Evolutionary conservation across 495 filamentous ascomycete species (phyloP), one percentile per base, ranked within the genome.

Genomic region (Ramalina peruviana): DNA sequence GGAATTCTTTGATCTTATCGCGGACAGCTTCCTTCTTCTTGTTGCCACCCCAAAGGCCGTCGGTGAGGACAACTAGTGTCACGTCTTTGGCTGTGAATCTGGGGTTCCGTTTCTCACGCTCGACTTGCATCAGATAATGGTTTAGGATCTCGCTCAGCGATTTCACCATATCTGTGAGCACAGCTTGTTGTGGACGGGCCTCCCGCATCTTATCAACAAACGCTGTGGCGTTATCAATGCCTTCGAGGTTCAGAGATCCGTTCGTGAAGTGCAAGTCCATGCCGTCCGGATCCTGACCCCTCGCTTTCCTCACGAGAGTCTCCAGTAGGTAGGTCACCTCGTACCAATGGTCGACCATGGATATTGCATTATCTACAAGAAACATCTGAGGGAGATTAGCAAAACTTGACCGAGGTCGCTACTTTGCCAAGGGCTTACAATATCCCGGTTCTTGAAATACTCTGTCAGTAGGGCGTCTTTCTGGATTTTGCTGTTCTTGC

Each of bases 341-440:
- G 20, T 54, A 17, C 53, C 53, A 55, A 23, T 44, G 47, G 4
- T 40, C 12, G 13, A 43, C 23, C 60, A 62, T 62, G 9, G 60
- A 52, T 17, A 54, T 53, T 2, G 51, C 60, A 26, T 62, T 61
- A 48, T 62, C 60, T 17, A 62, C 59, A 15, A 62, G 53, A 41
- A 58, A 62, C 9, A 54, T 56, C 60, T 62, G 10, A 4, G 37
- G 37, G 36, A 11, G 6, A 4, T 50, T 42, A 55, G 47, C 40
- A 54, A 4, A 47, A 30, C 3, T 46, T 42, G 37, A 23, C 23
- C 17, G 36, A 26, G n/a, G 39, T 23, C 16, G 15, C 9, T 15
- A 23, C 3, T 0, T 43, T 21, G 17, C 26, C 17, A 0, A 38
- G 25, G 20, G 52, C 49, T 44, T 21, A 54, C 52, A 10, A 54